These are phyloP conservation scores for Exsudoporus frostii DNA, from an alignment of 768 basidiomycete species.

Conservation along the genomic window DNA sequence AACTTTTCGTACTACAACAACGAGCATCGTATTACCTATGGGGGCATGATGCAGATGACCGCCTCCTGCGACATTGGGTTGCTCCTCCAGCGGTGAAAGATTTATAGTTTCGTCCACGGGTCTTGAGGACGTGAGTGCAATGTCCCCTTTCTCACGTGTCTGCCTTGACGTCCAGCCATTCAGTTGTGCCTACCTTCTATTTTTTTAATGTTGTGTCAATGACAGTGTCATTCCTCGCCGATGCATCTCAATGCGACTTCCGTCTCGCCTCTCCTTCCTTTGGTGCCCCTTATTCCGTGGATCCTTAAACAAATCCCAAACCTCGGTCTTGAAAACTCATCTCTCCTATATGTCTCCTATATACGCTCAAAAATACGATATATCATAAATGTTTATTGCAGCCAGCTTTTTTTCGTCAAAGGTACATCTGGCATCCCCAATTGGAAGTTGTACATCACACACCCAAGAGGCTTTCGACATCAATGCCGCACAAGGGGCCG, in stretches of 20 bases:
- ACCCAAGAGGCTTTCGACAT: background rate
- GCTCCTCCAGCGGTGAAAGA: conserved; percentile 26
- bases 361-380: conserved; percentile 7
- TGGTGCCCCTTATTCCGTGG: background rate
- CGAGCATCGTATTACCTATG: conserved; percentile 63
- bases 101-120: conserved; percentile 9
- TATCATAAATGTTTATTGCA: background rate
- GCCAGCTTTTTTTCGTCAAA: background rate
- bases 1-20: conserved; percentile 48
- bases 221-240: background rate
- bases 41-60: conserved; percentile 43
- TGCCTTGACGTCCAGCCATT: conserved; percentile 2
- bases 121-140: conserved; percentile 11
- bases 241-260: background rate
- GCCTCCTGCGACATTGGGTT: conserved; percentile 22
- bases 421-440: background rate
- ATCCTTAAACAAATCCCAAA: background rate
- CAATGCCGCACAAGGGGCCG: background rate
- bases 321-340: background rate
- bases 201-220: conserved; percentile 12
- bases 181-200: background rate
- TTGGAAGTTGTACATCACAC: background rate
- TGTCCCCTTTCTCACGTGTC: background rate
- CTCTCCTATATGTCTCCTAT: background rate
- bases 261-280: background rate